Base-by-base conservation (phyloP, 83 land plant genomes). In the Diphasiastrum complanatum region DNA sequence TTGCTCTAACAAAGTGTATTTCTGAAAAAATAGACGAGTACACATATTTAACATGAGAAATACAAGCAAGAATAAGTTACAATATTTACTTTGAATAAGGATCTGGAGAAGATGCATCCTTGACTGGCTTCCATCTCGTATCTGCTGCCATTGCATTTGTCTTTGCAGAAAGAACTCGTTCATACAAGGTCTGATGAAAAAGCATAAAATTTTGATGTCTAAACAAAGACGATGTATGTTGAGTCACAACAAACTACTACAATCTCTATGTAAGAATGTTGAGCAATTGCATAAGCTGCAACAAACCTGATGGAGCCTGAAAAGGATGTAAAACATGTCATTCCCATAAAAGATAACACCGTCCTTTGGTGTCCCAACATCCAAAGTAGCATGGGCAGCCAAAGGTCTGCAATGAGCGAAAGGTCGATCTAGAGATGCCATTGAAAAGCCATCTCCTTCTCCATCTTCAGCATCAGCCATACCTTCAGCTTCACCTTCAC, bases 401-500 rank as follows among this genome's bases (percentile, higher is more conserved):
- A 93, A 83, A 59, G 99, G 99, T 75, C 74, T 83, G 57, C 77
- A 90, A n/a, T 73, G 67, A 1, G 47, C 54, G 29, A 77, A 66
- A 48, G 75, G 73, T 18, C 74, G 70, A n/a, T 83, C 98, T 29
- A 77, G 81, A 57, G 66, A 66, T 33, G 85, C 75, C 50, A 80
- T 33, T 34, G 79, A 67, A 35, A 38, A 64, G 18, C 80, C 82
- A 62, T 87, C 84, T n/a, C 81, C 87, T n/a, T 91, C 93, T 31
- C 52, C 79, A 68, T 85, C 91, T 72, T 76, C 79, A 0, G 78
- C 92, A 75, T 87, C 85, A 51, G 80, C 83, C 75, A 75, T 79
- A 29, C 83, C 87, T 67, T 89, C 96, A 47, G 84, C 92, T 65
- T 92, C 96, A 36, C 88, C 86, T 76, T 86, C 99, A 79, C 92